Evolutionary conservation across 306 rosid species (phyloP), one percentile per base, ranked within the genome.

Genomic region (Castanospermum australe): DNA sequence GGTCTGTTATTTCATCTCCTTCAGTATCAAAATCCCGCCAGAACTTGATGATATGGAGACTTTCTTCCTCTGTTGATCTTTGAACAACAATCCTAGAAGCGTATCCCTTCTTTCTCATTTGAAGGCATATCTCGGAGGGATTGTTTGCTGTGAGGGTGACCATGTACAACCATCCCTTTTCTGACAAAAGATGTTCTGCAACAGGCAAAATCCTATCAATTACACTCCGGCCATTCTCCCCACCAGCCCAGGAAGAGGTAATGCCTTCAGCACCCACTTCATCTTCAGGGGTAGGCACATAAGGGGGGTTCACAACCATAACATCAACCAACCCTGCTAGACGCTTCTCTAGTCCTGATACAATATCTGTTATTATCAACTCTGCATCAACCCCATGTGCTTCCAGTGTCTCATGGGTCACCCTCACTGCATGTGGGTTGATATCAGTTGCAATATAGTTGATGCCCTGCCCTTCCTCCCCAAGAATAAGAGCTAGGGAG

Each of bases 211-310:
- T 93, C 84, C 81, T 81, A 70, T 96, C 97, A 4, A 96, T 96
- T 38, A 96, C 94, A 4, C 77, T 80, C 44, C 98, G 92, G 5
- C 99, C 99, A 39, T 91, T 90, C 84, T 90, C 97, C 48, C 99
- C 99, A 4, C 99, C 99, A 1, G 98, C 99, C 98, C 98, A 96
- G 74, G 99, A 84, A 42, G 97, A 75, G 20, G 88, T 79, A 30
- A 96, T 91, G 18, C 98, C 98, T 80, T 80, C 88, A n/a, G 85
- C 69, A 17, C 97, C 96, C 9, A 93, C 98, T 84, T 96, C 99
- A 38, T 89, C 89, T 80, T 96, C 98, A 21, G 98, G 99, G 59
- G 98, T 96, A 57, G 97, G 98, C 41, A 96, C 99, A 77, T 93
- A 96, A 36, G 99, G 99, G 1, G 99, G 98, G 71, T 96, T 96